Evolutionary conservation across 495 filamentous ascomycete species (phyloP), one percentile per base, ranked within the genome.

Genomic region (Oidiodendron maius): DNA sequence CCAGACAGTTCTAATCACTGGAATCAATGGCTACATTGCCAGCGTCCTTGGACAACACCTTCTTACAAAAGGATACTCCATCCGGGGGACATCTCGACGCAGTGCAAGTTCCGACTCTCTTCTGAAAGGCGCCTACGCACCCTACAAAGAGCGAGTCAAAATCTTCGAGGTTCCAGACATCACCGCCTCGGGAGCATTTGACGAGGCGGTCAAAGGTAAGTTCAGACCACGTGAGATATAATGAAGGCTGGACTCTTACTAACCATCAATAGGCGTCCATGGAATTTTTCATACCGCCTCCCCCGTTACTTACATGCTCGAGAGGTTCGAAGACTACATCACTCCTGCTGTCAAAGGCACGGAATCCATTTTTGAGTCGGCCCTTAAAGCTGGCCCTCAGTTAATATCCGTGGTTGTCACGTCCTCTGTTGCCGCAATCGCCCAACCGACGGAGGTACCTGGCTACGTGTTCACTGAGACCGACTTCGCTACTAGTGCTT

Each of bases 11-110:
- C 55, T 63, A 22, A 50, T 63, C 22, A 59, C 61, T 1, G 61
- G 61, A 2, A 60, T 63, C 53, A 63, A 63, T 53, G 61, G 61
- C 1, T 63, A 59, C 40, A 61, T 63, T 32, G 61, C 58, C 5
- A 55, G 52, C 13, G 59, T 57, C 9, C 38, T 59, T 1, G 56
- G 56, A 9, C 37, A 50, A 8, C 43, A 40, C 13, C 28, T 60
- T 1, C 51, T 61, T 8, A 10, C 46, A 13, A 60, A 61, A 42
- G 59, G 61, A 2, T 61, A 59, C 25, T 46, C 35, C 3, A 24
- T 64, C 23, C 50, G 59, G 16, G 62, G 62, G 2, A 61, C 60
- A 13, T 48, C 55, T n/a, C 48, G 62, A 32, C 50, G 46, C 20
- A 25, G 25, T 18, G 46, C 46, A 1, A 54, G 46, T 20, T 39